Evolutionary conservation across 768 basidiomycete genomes (phyloP), one percentile per base, ranked within the genome.

Genomic region (Mycena rebaudengoi): DNA sequence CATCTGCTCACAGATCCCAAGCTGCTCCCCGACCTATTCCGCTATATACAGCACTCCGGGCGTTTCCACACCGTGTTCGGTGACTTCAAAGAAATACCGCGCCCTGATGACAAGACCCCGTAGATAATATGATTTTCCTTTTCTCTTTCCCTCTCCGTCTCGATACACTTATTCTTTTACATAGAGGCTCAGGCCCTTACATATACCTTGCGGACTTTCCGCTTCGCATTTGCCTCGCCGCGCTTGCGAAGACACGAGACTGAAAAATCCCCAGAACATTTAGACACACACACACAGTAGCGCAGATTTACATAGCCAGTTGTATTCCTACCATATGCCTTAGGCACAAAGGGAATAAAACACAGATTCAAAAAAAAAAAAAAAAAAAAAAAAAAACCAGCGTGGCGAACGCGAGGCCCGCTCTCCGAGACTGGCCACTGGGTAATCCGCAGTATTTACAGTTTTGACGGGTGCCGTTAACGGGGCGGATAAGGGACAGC

Each of bases 321-420:
- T 39, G 26, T 53, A 53, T 40, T 28, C 32, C 51, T 40, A 53
- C 51, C 51, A 53, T 53, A 53, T 53, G 51, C 37, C 51, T n/a
- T 53, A 53, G 51, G 37, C 51, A 53, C 51, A 53, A n/a, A 35
- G 51, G 51, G 32, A 28, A 40, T 39, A 39, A 40, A 53, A 40
- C 37, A 40, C 2, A 10, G 37, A 52, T 25, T 33, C 23, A 16
- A 52, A 52, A 52, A 52, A 39, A 52, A 52, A 52, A 39, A 52
- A 52, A 52, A 52, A n/a, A n/a, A n/a, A n/a, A n/a, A n/a, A n/a
- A n/a, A n/a, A n/a, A n/a, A n/a, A n/a, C n/a, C n/a, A n/a, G n/a
- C n/a, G n/a, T n/a, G n/a, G n/a, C n/a, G n/a, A n/a, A n/a, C n/a
- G n/a, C n/a, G n/a, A n/a, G n/a, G n/a, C n/a, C n/a, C n/a, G n/a